Conservation (phyloP, 139 green algal species). For the Coelastrella sp. region DNA sequence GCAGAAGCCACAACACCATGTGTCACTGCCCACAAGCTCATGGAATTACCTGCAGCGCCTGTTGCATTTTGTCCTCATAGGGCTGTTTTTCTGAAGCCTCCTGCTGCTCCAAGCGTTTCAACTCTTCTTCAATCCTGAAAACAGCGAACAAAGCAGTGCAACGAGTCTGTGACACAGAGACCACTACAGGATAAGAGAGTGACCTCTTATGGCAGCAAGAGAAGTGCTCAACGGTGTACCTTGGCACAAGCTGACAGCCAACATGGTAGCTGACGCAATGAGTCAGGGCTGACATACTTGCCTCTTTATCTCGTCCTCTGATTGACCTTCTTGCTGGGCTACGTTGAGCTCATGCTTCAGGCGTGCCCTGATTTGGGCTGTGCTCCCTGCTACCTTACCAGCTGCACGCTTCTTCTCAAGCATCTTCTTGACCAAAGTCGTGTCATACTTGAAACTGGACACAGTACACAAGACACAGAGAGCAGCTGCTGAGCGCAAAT, state of each 20-base stretch:
- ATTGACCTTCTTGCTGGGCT: slow-evolving; percentile 4
- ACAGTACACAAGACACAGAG: too few species aligned
- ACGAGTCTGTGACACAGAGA: background rate
- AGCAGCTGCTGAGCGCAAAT: background rate
- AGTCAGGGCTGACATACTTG: background rate
- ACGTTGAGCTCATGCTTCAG: slow-evolving; percentile 31
- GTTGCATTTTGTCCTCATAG: background rate
- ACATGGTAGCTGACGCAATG: background rate
- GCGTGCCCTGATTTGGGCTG: background rate
- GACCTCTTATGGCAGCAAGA: too few species aligned
- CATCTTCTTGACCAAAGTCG: slow-evolving; percentile 34
- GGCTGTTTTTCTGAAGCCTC: background rate
- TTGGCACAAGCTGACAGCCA: too few species aligned
- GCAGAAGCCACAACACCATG: background rate
- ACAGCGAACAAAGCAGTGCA: too few species aligned
- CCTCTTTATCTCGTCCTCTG: slow-evolving; percentile 3
- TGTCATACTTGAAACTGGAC: slow-evolving; percentile 41
- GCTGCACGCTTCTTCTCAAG: slow-evolving; percentile 33
- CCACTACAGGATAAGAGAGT: background rate
- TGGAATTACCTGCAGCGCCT: background rate
- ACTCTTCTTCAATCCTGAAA: slow-evolving; percentile 30
- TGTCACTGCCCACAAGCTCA: background rate
- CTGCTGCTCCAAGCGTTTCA: slow-evolving; percentile 14
- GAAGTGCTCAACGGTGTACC: too few species aligned
- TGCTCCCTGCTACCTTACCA: slow-evolving; percentile 13